Evolutionary conservation across 345 rosid genomes (phyloP), one percentile per base, ranked within the genome.

Genomic region (Theobroma cacao): DNA sequence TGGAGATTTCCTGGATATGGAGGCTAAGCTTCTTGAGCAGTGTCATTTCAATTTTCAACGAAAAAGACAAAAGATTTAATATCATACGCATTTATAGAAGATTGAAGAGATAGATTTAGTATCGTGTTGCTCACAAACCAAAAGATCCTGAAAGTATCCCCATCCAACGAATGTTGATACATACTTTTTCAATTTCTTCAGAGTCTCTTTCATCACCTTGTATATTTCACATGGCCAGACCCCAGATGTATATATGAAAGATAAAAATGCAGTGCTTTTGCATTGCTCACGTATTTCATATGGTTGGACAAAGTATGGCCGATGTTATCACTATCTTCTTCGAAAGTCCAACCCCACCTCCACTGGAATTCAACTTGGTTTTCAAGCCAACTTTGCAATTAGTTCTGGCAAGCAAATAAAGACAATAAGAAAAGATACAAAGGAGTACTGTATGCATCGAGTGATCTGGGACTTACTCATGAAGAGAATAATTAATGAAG

Each of bases 1-100:
- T 15, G 15, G 41, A 47, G 62, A 38, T 26, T 74, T 50, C 26
- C 5, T 24, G 26, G 66, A 24, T 14, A 0, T 50, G 13, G 41
- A 74, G 2, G 40, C 38, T 38, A 13, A n/a, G 33, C 7, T 2
- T 47, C 17, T 3, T 34, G 20, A 30, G 22, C 18, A 18, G 28
- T 31, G 18, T 9, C n/a, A 53, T 52, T 72, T 72, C 62, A 52
- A 34, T 52, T 40, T 41, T 38, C 70, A 64, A 2, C 26, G 4
- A 45, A 22, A 68, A 67, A 22, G 1, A 18, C 14, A 3, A 26
- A 5, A 41, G 41, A 45, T 11, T 43, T 15, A 30, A 24, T 5
- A 38, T 38, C 70, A 18, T n/a, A 5, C 33, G 75, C 75, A 60
- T 69, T 80, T 59, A 75, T 48, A 20, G 72, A 75, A 69, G 30